phyloP scores from a whole-genome alignment of 352 stramenopile genomes.

The Phytopythium helicoides region DNA sequence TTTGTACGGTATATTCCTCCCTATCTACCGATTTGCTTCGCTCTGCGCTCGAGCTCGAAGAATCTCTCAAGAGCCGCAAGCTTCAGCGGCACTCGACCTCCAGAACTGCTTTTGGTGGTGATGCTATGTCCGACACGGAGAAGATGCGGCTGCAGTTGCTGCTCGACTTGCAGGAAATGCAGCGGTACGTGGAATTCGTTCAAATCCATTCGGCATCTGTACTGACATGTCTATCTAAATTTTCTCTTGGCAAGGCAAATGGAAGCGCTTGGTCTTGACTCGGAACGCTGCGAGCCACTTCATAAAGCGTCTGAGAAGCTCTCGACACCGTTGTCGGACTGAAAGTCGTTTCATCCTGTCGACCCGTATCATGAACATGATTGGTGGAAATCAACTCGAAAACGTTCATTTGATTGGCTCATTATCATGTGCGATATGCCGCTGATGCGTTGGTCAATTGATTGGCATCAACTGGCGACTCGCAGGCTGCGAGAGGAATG shows the following conservation, averaged over 20 bases:
- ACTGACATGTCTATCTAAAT: no score
- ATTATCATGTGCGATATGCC: slow-evolving; percentile 9
- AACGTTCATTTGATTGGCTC: slow-evolving; percentile 19
- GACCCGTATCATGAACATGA: slow-evolving; percentile 16
- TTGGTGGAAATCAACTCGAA: slow-evolving; percentile 36
- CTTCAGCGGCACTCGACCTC: slow-evolving; percentile 52
- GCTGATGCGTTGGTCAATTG: no score
- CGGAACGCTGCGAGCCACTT: slow-evolving; percentile 30
- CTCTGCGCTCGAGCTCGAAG: slow-evolving; percentile 76
- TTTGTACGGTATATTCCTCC: slow-evolving; percentile 59
- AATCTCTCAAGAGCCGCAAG: slow-evolving; percentile 88
- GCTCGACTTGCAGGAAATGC: slow-evolving; percentile 72
- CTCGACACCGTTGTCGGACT: slow-evolving; percentile 16
- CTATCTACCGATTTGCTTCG: slow-evolving; percentile 73
- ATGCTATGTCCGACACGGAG: slow-evolving; percentile 70
- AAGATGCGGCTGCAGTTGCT: slow-evolving; percentile 84
- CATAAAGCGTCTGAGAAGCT: slow-evolving; percentile 23
- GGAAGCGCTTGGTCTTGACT: slow-evolving; percentile 37
- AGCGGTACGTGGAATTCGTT: slow-evolving; percentile 41
- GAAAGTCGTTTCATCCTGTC: background rate
- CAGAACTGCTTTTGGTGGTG: slow-evolving; percentile 13
- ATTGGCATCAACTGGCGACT: background rate
- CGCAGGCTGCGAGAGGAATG: slow-evolving; percentile 1
- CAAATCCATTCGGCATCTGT: no score
- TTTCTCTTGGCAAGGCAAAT: no score